Base-by-base conservation (phyloP, 495 filamentous ascomycete genomes). In the Penicillium egyptiacum region DNA sequence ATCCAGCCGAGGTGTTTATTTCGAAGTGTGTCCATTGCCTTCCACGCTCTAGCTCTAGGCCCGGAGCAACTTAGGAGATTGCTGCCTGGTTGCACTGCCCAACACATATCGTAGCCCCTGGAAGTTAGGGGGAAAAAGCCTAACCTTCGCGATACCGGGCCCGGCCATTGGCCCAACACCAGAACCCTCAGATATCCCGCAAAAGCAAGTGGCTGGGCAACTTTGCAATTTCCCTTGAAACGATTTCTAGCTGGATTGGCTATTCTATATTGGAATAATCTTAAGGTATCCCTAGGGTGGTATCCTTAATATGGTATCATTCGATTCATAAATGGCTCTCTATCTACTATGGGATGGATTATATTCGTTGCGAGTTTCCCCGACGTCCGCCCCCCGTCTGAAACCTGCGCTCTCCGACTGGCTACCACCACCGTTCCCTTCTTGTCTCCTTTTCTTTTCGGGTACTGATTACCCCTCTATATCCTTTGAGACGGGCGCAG, bases 1-100 rank as follows among this genome's bases (percentile, higher is more conserved):
- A 42, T 51, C 23, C 42, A 53, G 43, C 61, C 61, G 56, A 67
- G 64, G 64, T 33, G 9, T 59, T 55, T 52, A 42, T 48, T 48
- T 37, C 46, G 31, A 53, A 44, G 3, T 4, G 2, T 22, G 7
- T 49, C 53, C 16, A 50, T 50, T 3, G 11, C 30, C 5, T 54
- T 61, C 58, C 19, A 51, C 40, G 33, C 26, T 17, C 39, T 17
- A 16, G 17, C 35, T 37, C 42, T 45, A 33, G 30, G 16, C n/a
- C 33, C 28, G 16, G n/a, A 35, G 26, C 10, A 14, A 14, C 11
- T 31, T 12, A 4, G 22, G 30, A 9, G 25, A 39, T 30, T 20
- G 16, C 14, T 35, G 42, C 43, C 52, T 55, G 41, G n/a, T 14
- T 45, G 42, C 30, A 35, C 30, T 50, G 47, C 46, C 44, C 44